Conservation (phyloP, 1,284 basidiomycete genomes). For the Mrakiaceae sp. region DNA sequence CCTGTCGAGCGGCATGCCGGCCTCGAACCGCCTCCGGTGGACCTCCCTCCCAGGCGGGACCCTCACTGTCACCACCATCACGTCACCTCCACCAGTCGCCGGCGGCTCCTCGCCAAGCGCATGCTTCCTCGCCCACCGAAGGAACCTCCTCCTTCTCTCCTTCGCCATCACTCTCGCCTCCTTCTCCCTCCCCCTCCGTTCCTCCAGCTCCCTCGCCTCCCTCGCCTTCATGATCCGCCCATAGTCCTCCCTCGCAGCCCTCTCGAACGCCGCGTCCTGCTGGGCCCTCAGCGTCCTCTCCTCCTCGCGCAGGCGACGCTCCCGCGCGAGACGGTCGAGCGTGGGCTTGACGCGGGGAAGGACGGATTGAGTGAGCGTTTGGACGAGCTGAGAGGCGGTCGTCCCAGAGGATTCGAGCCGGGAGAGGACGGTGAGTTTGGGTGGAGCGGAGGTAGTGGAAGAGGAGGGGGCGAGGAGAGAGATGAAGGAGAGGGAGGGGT, state of each 20-base stretch:
- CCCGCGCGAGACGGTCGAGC: constrained; percentile 49
- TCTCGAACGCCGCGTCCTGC: constrained; percentile 67
- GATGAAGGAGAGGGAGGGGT: constrained; percentile 82
- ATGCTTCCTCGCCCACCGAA: neutral
- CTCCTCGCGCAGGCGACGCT: constrained; percentile 44
- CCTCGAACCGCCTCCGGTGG: constrained; percentile 1
- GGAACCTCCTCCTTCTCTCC: neutral
- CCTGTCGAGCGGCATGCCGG: neutral
- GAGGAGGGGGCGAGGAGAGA: constrained; percentile 57
- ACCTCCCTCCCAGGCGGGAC: neutral
- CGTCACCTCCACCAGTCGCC: neutral
- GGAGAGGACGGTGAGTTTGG: constrained; percentile 63
- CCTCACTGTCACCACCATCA: neutral
- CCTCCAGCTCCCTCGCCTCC: constrained; percentile 7
- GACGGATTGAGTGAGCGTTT: constrained; percentile 56
- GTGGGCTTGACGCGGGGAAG: constrained; percentile 67
- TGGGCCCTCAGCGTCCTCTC: constrained; percentile 62
- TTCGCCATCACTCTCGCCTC: neutral
- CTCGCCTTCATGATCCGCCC: constrained; percentile 8
- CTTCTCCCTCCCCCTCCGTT: constrained; percentile 1
- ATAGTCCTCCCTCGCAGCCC: constrained; percentile 23
- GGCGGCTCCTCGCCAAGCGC: neutral
- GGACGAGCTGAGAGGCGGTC: constrained; percentile 49
- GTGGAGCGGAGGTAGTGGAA: constrained; percentile 37
- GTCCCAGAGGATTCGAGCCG: constrained; percentile 67